phyloP scores from a whole-genome alignment of 768 basidiomycete species.

The Lyophyllum shimeji region DNA sequence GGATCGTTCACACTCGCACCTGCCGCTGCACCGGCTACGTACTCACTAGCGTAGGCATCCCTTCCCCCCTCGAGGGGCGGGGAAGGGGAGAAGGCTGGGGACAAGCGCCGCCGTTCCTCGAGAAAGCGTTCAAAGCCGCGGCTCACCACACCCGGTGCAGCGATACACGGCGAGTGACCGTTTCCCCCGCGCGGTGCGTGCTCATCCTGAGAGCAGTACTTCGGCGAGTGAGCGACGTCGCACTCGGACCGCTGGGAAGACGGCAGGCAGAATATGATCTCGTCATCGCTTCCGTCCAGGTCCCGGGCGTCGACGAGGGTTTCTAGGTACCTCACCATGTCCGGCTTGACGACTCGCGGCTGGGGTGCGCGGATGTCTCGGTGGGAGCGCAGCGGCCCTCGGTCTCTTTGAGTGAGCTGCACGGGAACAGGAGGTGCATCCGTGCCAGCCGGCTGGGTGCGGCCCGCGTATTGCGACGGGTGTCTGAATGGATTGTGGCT shows the following conservation, averaged over 20 bases:
- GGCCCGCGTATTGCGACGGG: background rate
- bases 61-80: too few species aligned
- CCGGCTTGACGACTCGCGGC: background rate
- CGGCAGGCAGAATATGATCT: background rate
- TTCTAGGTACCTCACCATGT: background rate
- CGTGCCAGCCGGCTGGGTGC: too few species aligned
- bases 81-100: too few species aligned
- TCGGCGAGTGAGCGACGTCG: background rate
- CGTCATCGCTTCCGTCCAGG: too few species aligned
- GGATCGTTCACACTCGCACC: background rate
- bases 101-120: background rate
- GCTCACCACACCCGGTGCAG: background rate
- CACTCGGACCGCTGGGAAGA: background rate
- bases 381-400: background rate
- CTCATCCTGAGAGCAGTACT: too few species aligned
- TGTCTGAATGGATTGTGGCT: constrained; percentile 1
- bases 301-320: constrained; percentile 1
- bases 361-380: background rate
- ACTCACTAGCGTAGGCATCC: too few species aligned
- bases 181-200: too few species aligned
- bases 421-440: too few species aligned
- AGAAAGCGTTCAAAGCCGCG: background rate
- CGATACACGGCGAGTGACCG: too few species aligned
- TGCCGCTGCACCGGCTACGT: too few species aligned
- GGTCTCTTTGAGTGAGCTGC: background rate